phyloP scores from a whole-genome alignment of 768 basidiomycete species.

The Rubroboletus pulcherrimus region DNA sequence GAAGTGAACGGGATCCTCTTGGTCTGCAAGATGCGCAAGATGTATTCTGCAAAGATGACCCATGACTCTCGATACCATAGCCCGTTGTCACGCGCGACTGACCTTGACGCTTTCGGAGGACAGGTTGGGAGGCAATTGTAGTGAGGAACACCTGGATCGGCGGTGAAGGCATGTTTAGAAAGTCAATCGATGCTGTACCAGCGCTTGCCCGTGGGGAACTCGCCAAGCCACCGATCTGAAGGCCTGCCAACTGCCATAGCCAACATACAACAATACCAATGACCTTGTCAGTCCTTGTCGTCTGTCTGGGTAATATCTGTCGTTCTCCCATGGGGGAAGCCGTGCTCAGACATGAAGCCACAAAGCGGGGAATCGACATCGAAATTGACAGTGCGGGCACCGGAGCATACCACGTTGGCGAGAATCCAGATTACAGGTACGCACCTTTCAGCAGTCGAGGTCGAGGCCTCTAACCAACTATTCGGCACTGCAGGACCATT shows the following conservation, averaged over 20 bases:
- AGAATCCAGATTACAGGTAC: conserved; percentile 80
- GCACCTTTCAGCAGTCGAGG: conserved; percentile 3
- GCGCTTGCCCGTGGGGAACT: background rate
- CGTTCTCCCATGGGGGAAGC: conserved; percentile 94
- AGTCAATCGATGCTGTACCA: conserved; percentile 5
- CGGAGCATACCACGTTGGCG: conserved; percentile 77
- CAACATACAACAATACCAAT: conserved; percentile 15
- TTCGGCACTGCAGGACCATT: conserved; percentile 49
- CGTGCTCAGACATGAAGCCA: conserved; percentile 66
- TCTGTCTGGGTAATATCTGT: conserved; percentile 84
- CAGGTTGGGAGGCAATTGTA: conserved; percentile 81
- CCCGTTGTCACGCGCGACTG: background rate
- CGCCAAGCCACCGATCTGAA: background rate
- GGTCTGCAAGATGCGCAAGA: conserved; percentile 77
- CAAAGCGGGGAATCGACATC: conserved; percentile 62
- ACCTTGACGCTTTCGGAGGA: conserved; percentile 80
- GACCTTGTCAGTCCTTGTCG: conserved; percentile 59
- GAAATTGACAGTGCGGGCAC: conserved; percentile 84
- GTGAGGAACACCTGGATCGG: conserved; percentile 80
- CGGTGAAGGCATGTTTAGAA: conserved; percentile 64
- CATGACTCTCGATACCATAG: background rate
- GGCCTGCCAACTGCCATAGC: background rate
- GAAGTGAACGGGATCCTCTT: conserved; percentile 81
- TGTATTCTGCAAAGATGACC: conserved; percentile 52
- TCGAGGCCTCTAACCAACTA: background rate